Conservation (phyloP, 176 grass and related monocot species). For the Tuctoria greenei region DNA sequence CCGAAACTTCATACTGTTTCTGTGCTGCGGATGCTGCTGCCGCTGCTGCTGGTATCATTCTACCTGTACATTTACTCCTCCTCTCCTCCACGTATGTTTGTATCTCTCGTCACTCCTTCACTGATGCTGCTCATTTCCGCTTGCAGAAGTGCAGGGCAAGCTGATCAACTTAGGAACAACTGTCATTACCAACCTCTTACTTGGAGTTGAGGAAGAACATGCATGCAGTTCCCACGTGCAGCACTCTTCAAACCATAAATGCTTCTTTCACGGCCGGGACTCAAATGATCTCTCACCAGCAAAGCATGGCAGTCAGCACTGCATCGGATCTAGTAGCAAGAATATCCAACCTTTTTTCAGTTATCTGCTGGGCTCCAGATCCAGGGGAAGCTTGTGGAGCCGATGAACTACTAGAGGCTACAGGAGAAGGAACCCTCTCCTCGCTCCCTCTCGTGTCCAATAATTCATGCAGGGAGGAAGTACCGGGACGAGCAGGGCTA, state of each 20-base stretch:
- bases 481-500: constrained; percentile 3
- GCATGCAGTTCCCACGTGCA: background rate
- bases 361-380: background rate
- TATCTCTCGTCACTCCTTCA: background rate
- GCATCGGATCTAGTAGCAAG: background rate
- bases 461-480: constrained; percentile 27
- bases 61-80: constrained; percentile 12
- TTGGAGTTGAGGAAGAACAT: background rate
- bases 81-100: background rate
- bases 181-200: no score
- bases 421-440: constrained; percentile 33
- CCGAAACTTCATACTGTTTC: background rate
- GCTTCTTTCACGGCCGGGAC: background rate
- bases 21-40: background rate
- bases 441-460: background rate
- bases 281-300: background rate
- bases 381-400: background rate
- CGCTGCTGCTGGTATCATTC: constrained; percentile 7
- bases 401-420: background rate
- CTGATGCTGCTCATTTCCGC: background rate
- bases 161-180: background rate
- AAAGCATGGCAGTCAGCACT: background rate
- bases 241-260: background rate
- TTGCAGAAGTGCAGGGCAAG: background rate
- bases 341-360: constrained; percentile 13